A percentile compares a stretch with the other conserved stretches of the same genome.
phyloP scores from a whole-genome alignment of 2,329 filamentous ascomycete species.

The Tolypocladium amazonense region DNA sequence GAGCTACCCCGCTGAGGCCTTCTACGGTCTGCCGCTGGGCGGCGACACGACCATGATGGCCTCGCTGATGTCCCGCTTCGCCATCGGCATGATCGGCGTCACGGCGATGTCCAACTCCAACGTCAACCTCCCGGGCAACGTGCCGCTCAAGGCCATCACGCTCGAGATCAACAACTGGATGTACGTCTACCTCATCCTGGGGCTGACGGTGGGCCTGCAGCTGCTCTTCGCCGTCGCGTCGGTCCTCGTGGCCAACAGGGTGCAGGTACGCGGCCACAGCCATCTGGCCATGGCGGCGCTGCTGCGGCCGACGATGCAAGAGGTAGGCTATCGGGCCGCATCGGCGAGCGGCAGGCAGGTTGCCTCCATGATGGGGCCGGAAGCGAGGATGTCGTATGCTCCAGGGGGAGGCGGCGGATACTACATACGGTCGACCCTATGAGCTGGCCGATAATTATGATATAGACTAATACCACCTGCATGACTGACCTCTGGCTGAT shows the following conservation, averaged over 20 bases:
- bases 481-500: background rate
- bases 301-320: conserved; percentile 8
- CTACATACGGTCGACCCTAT: background rate
- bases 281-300: conserved; percentile 9
- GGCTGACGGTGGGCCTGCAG: conserved; percentile 19
- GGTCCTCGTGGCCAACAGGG: conserved; percentile 13
- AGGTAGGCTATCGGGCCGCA: conserved; percentile 5
- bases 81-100: conserved; percentile 23
- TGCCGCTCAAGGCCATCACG: conserved; percentile 19
- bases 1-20: conserved; percentile 29
- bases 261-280: conserved; percentile 16
- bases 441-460: background rate
- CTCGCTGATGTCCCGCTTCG: conserved; percentile 21
- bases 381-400: conserved; percentile 6
- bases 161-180: conserved; percentile 22
- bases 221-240: conserved; percentile 13
- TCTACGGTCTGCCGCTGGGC: conserved; percentile 20
- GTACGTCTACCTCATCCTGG: conserved; percentile 19
- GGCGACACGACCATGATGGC: conserved; percentile 24
- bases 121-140: conserved; percentile 14
- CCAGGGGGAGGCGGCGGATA: background rate
- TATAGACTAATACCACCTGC: background rate
- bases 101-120: conserved; percentile 18
- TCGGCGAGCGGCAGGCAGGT: background rate
- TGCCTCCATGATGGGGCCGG: conserved; percentile 5